Evolutionary conservation across 257 asterid genomes (phyloP), one percentile per base, ranked within the genome.

Genomic region (Osmanthus fragrans): DNA sequence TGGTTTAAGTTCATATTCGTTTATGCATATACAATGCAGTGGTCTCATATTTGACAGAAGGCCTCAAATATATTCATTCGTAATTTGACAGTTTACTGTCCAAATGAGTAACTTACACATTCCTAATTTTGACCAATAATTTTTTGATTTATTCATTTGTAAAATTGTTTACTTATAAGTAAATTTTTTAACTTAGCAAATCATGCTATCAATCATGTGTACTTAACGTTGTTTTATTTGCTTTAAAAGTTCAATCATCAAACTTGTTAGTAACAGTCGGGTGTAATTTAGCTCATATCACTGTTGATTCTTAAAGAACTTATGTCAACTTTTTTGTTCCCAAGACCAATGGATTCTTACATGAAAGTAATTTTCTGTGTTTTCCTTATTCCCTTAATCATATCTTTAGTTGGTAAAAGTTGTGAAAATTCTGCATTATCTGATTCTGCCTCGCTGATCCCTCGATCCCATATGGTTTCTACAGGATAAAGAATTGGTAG

Each of bases 401-500:
- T 47, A 19, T 47, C 56, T 47, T 47, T 47, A 47, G n/a, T 47
- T 47, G 56, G 56, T 47, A 47, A 15, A 13, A 47, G 6, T 45
- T 45, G 56, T 47, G 56, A 15, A 47, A 47, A 47, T 13, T 47
- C 56, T 47, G 56, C n/a, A 47, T 15, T 15, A 47, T 15, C 4
- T 15, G n/a, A 47, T 16, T 47, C 58, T 47, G 56, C 7, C 56
- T 15, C 2, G n/a, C 56, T 47, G 21, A 47, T 47, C 58, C 16
- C 21, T 47, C 0, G 21, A 47, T 42, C 66, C 15, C 25, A 19
- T n/a, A n/a, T 56, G 51, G 51, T 42, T 49, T 73, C 77, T 42
- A 40, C 84, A 85, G 91, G 87, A 85, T 47, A 81, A 79, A 72
- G 87, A 85, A 67, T 34, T 87, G 78, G 89, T 85, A 65, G 42